Conservation (phyloP, 345 rosid species). For the Excoecaria agallocha region DNA sequence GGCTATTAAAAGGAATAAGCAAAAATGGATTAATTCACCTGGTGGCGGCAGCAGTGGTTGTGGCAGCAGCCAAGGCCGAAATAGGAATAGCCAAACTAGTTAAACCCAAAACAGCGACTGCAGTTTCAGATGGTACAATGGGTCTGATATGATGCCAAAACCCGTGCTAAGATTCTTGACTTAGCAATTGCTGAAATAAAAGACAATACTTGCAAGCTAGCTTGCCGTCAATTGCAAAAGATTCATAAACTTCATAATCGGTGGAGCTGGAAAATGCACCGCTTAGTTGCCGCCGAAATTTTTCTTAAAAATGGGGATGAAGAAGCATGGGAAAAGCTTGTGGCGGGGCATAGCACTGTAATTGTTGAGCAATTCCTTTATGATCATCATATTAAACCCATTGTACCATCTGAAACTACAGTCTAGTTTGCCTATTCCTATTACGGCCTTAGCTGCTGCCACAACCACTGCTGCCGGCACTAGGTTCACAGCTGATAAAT, state of each 20-base stretch:
- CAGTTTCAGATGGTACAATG: slow-evolving; percentile 27
- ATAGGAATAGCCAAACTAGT: slow-evolving; percentile 19
- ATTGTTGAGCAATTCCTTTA: slow-evolving; percentile 50
- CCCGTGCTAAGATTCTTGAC: slow-evolving; percentile 38
- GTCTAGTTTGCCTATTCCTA: slow-evolving; percentile 10
- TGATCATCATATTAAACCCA: slow-evolving; percentile 29
- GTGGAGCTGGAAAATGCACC: slow-evolving; percentile 71
- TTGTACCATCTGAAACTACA: slow-evolving; percentile 26
- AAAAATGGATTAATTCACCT: slow-evolving; percentile 17
- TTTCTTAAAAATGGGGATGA: slow-evolving; percentile 53
- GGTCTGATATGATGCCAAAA: slow-evolving; percentile 29
- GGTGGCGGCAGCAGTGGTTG: slow-evolving; percentile 48
- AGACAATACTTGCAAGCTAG: slow-evolving; percentile 50
- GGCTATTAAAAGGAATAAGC: no score
- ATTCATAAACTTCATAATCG: slow-evolving; percentile 44
- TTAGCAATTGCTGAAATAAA: slow-evolving; percentile 55
- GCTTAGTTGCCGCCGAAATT: slow-evolving; percentile 70
- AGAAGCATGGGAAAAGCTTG: slow-evolving; percentile 61
- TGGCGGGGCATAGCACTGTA: slow-evolving; percentile 50
- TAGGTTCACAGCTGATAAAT: no score
- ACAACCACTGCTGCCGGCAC: slow-evolving; percentile 50
- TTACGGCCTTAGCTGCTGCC: slow-evolving; percentile 56
- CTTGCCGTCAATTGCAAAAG: slow-evolving; percentile 58
- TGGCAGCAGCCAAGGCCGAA: slow-evolving; percentile 52
- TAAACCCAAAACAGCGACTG: neutral